Base-by-base conservation (phyloP, 257 asterid species). In the Solanum clarkiae region DNA sequence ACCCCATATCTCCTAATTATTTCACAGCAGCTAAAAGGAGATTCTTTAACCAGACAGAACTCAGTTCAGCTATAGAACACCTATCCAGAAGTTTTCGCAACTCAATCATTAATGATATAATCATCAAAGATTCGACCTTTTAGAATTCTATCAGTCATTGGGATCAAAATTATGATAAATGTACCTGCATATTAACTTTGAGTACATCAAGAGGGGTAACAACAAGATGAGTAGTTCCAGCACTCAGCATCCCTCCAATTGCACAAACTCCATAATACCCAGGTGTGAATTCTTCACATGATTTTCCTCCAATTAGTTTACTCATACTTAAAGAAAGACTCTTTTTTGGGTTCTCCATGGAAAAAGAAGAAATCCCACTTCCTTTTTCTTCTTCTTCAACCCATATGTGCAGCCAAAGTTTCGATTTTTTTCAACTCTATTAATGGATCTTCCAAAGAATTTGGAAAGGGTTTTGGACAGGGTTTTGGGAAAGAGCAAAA, bases 171-270 rank as follows among this genome's bases (percentile, higher is more conserved):
- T 36, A 36, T 3, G 42, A 62, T 22, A 55, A 15, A n/a, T 63
- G 26, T 44, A 89, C 92, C 92, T 90, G 92, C 92, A 90, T 90
- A 84, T 90, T 90, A 79, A 90, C 92, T 90, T 90, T 90, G 74
- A 90, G 91, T 29, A 90, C 92, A 88, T 88, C 92, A 83, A 90
- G 88, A 80, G 92, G 92, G 26, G 92, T 90, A 63, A 85, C 85
- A 57, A 84, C 91, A 40, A 90, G 82, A 86, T 90, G 92, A 16
- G 90, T 90, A 32, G 92, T 80, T 45, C 91, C 92, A 80, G 92
- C 91, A 86, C 92, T 90, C 10, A 90, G 84, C 89, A 86, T 85
- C 17, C 92, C 92, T 24, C 91, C 89, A 63, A 88, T 55, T 7
- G 92, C 87, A 84, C 92, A 88, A 63, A 90, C 74, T 2, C 91